Base-by-base conservation (phyloP, 202 grass and related monocot species). In the Digitaria exilis region DNA sequence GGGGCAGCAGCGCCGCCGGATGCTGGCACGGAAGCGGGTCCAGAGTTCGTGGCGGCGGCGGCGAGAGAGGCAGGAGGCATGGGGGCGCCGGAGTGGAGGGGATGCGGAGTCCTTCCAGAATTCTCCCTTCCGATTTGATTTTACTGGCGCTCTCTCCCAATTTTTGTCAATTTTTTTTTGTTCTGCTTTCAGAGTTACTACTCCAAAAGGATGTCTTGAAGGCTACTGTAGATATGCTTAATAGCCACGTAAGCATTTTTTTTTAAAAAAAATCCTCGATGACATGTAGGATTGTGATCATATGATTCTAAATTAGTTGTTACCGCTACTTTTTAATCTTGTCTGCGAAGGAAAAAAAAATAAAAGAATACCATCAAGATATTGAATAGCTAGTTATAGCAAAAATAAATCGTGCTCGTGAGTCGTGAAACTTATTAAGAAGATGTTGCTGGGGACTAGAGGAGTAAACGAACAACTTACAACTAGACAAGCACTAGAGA, bases 71-170 rank as follows among this genome's bases (percentile, higher is more conserved):
- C 45, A 65, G 74, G 72, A 48, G 84, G 71, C 75, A 86, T 82
- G 84, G 56, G 56, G 66, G 55, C 49, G 84, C 81, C 71, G 87
- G 66, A 91, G 87, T 64, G 37, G n/a, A n/a, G 56, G 50, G 52
- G 64, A 45, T 42, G 35, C 18, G 65, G 77, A 54, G 77, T 63
- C 71, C 80, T 81, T 78, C 30, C 22, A 82, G 83, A 86, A 78
- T 85, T 76, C 88, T 70, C 74, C 69, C 35, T 70, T 44, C 76
- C 69, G 58, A 43, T 82, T 75, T 75, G 45, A 41, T 92, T 88
- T 92, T 72, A 84, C 59, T 83, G n/a, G 24, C 80, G 24, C 41
- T 16, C 75, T 82, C 55, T 76, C 9, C 66, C 72, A 72, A 72
- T 29, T 39, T 39, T 73, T 73, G 37, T 39, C 7, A 22, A 19